Evolutionary conservation across 805 yeast genomes (phyloP), one percentile per base, ranked within the genome.

Genomic region (Cyberlindnera mrakii): DNA sequence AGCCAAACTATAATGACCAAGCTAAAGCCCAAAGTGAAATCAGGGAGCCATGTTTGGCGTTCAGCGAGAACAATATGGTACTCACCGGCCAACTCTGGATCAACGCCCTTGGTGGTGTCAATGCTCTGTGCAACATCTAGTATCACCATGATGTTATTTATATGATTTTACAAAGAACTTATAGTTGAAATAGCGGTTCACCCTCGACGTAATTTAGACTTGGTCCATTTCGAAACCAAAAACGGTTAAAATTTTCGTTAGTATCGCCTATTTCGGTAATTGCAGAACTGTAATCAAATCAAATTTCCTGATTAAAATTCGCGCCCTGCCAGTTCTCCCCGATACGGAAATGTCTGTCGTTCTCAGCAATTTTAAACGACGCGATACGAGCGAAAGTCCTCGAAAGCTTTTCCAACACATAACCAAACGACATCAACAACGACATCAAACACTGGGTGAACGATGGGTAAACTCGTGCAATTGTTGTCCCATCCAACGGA

Each of bases 401-500:
- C 33, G 33, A 15, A n/a, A n/a, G 15, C 16, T 30, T 30, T 30
- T 30, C 33, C 27, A 23, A 10, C 11, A 23, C 27, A 23, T 30
- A 14, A 30, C 2, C 33, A 7, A 30, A 15, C 33, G 4, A n/a
- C 33, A 15, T 30, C 33, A 5, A 14, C 33, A 30, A 6, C 16
- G 15, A 7, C 16, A 15, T 30, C 16, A n/a, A 30, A 14, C 7
- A 30, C 16, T 30, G 15, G 16, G 17, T 33, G 17, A n/a, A 39
- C 16, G 33, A 48, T 48, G 52, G 48, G 49, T 3, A 48, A 48
- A 38, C 36, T 45, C 4, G 32, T 37, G 17, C 43, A 48, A 10
- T 36, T 48, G n/a, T 41, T 41, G 3, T 33, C 42, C 15, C 52
- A 48, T 29, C 52, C 52, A 4, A 33, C 40, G 27, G 52, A 48